Base-by-base conservation (phyloP, 1,284 basidiomycete genomes). In the Apiotrichum veenhuisii region DNA sequence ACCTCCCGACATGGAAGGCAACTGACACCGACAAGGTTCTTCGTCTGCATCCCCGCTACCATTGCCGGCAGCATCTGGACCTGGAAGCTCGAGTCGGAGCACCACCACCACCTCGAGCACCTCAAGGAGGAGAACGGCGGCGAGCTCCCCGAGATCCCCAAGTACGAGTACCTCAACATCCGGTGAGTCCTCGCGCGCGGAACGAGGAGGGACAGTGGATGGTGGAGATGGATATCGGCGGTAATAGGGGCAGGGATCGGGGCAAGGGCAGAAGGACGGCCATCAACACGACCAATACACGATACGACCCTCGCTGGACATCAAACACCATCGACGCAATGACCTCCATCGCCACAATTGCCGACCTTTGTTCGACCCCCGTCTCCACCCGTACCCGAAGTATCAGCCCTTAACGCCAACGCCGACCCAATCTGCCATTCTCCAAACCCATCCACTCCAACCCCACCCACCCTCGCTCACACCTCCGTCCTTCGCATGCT, bases 121-220 rank as follows among this genome's bases (percentile, higher is more conserved):
- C n/a, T 64, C 59, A 55, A 54, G 50, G 54, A 69, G 51, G 70
- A 69, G 52, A 68, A 73, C 66, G 69, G 60, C 52, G 72, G 70
- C 55, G 64, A 69, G 43, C 57, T 65, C 37, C 70, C 70, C 57
- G 69, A 66, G 43, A 63, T 63, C 59, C 64, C 69, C 51, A 62
- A 65, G 22, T 76, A 74, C 69, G 67, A 69, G 26, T 76, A 74
- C 72, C 69, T 76, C 66, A 76, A 76, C 68, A 67, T 73, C 59
- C 66, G 72, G 67, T 69, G 55, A 59, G 69, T 64, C 4, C 2
- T 30, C 41, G 12, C 34, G n/a, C 17, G 23, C 15, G n/a, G 37
- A n/a, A 20, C 17, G 23, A 25, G 43, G 23, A 42, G 17, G 25
- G 15, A 33, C 18, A 20, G 33, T 30, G 20, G 30, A 9, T 17